Evolutionary conservation across 495 filamentous ascomycete genomes (phyloP), one percentile per base, ranked within the genome.

Genomic region (Penicillium longicatenatum): DNA sequence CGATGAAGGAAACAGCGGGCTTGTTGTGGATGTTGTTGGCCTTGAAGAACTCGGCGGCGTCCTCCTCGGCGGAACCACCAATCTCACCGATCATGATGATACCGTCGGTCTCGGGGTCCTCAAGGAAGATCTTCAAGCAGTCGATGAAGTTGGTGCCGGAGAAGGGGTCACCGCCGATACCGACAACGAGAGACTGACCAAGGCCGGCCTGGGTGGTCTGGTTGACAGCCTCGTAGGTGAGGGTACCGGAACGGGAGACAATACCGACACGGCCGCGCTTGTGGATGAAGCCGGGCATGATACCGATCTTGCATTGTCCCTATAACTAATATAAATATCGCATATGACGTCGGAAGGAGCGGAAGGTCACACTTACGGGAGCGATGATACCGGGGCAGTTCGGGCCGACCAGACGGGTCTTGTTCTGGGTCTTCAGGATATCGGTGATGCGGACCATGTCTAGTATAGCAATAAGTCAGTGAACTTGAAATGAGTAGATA

Each of bases 81-180:
- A 98, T 98, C 81, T 98, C 94, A 73, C 94, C 94, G 71, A 98
- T 98, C 94, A 98, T 97, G 81, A 98, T 97, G 69, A 98, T 98
- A 74, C 94, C 94, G 69, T 98, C 95, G 42, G 94, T 98, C 76
- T 96, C 93, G 70, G 89, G 84, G 76, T 98, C 95, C 74, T 94
- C 82, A 61, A 98, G 82, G 86, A 98, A 98, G 69, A 98, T 91
- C 62, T 89, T 89, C 68, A 98, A 82, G 84, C 94, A 97, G 82
- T 98, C 94, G 77, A 97, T 98, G 81, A 98, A 98, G 84, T 96
- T 97, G 70, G 94, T 98, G 62, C 94, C 94, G 66, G 89, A 94
- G 85, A 99, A 99, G 52, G 94, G 94, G 73, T 99, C 94, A 73
- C 94, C 94, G 62, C 94, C 94, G 70, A 99, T 99, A 72, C 94